A percentile compares a stretch with the other conserved stretches of the same genome.
These are phyloP conservation scores for Candida maris DNA, from an alignment of 805 yeast species.

Conservation along the genomic window DNA sequence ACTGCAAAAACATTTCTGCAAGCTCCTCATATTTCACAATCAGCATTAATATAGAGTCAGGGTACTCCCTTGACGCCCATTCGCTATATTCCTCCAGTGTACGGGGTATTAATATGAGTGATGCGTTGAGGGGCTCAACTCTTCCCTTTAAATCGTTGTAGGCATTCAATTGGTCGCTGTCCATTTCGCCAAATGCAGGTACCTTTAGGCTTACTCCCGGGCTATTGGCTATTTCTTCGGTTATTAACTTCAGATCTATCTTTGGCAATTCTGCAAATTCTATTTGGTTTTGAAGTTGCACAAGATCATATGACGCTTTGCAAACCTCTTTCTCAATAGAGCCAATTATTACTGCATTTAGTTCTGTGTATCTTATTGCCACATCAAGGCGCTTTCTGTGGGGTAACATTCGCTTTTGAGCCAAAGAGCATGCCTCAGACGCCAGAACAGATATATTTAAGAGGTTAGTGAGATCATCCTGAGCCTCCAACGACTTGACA, in stretches of 20 bases:
- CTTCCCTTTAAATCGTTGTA: constrained; percentile 40
- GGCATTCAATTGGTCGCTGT: constrained; percentile 37
- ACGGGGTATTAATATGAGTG: constrained; percentile 49
- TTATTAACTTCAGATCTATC: constrained; percentile 12
- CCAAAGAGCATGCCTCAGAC: constrained; percentile 28
- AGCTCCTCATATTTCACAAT: constrained; percentile 38
- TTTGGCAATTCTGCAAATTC: constrained; percentile 31
- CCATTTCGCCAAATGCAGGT: constrained; percentile 39
- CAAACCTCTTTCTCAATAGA: constrained; percentile 40
- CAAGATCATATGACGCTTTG: constrained; percentile 33
- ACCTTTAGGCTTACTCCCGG: constrained; percentile 24
- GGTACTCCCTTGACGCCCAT: constrained; percentile 28
- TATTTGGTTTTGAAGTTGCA: constrained; percentile 35
- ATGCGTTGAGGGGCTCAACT: constrained; percentile 49
- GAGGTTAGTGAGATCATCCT: constrained; percentile 20
- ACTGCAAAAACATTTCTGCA: constrained; percentile 37
- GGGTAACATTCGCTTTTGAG: constrained; percentile 26
- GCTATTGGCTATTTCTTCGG: constrained; percentile 7
- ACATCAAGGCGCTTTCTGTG: constrained; percentile 36
- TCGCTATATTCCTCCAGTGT: constrained; percentile 42
- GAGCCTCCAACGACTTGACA: constrained; percentile 12
- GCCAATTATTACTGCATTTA: constrained; percentile 37
- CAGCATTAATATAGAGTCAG: constrained; percentile 31
- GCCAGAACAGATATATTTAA: constrained; percentile 20
- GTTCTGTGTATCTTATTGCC: constrained; percentile 42